Conservation (phyloP, 2,329 filamentous ascomycete species). For the Orbilia blumenaviensis region DNA sequence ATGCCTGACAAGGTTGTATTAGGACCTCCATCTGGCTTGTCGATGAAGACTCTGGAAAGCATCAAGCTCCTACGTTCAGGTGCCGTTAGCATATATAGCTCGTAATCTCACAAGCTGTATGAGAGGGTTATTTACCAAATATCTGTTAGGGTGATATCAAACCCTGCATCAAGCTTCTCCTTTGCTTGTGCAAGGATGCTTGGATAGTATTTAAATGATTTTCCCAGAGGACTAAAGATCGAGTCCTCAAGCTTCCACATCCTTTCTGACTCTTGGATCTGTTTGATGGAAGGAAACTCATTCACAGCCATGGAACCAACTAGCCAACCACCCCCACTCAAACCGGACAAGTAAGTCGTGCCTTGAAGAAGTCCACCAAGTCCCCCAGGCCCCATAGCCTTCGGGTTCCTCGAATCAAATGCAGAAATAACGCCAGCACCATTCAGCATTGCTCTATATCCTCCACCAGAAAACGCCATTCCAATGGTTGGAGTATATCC, state of each 20-base stretch:
- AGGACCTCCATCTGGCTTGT: conserved; percentile 42
- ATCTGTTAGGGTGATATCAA: conserved; percentile 79
- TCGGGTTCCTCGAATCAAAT: conserved; percentile 76
- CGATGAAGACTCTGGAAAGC: conserved; percentile 44
- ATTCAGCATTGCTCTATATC: conserved; percentile 85
- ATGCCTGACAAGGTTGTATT: conserved; percentile 84
- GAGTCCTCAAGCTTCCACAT: conserved; percentile 73
- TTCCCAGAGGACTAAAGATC: conserved; percentile 68
- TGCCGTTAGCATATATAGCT: background rate
- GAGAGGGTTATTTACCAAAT: conserved; percentile 71
- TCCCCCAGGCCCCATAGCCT: conserved; percentile 71
- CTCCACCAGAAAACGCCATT: conserved; percentile 82
- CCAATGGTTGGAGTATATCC: conserved; percentile 74
- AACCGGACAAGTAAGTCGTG: conserved; percentile 79
- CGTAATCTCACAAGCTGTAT: background rate
- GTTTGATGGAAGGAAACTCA: conserved; percentile 60
- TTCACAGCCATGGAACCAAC: conserved; percentile 80
- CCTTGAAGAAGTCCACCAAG: conserved; percentile 83
- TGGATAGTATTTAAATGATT: conserved; percentile 68
- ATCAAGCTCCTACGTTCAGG: conserved; percentile 58
- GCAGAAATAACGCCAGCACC: conserved; percentile 81
- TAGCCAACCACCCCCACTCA: conserved; percentile 86
- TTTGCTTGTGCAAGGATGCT: conserved; percentile 69
- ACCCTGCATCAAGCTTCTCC: conserved; percentile 72
- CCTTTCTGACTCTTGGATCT: conserved; percentile 56